Evolutionary conservation across 331 rosid species (phyloP).

Genomic region (Rosa hybrid): DNA sequence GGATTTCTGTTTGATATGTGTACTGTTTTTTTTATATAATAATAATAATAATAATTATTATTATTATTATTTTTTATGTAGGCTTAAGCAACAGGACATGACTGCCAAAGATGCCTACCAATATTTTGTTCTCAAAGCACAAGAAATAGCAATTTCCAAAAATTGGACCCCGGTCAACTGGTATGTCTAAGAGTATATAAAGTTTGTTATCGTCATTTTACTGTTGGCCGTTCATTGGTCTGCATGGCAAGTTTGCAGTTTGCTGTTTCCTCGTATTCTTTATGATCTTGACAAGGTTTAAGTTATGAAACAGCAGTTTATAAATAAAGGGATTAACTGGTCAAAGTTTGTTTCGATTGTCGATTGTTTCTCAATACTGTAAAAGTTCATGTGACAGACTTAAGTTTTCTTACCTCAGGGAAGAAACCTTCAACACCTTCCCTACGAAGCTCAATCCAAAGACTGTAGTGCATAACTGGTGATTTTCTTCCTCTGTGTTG

Average conservation of each 20-base stretch:
- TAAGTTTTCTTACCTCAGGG: slow-evolving; percentile 61
- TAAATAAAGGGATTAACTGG: background rate
- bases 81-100: slow-evolving; percentile 74
- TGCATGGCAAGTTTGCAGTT: background rate
- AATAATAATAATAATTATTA: background rate
- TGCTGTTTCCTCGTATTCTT: background rate
- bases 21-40: background rate
- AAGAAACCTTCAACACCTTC: slow-evolving; percentile 88
- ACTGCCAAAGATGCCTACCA: slow-evolving; percentile 78
- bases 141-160: slow-evolving; percentile 76
- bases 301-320: background rate
- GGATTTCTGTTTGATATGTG: slow-evolving; percentile 13
- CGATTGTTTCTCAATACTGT: slow-evolving; percentile 2
- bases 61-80: slow-evolving; percentile 24
- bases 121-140: slow-evolving; percentile 89
- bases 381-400: slow-evolving; percentile 16
- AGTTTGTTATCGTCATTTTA: background rate
- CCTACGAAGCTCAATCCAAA: slow-evolving; percentile 68
- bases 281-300: background rate
- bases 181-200: slow-evolving; percentile 40
- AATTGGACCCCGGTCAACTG: slow-evolving; percentile 94
- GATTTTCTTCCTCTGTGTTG: slow-evolving; percentile 31
- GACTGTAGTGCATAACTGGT: slow-evolving; percentile 96
- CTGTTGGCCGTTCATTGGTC: background rate
- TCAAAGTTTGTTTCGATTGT: background rate